Evolutionary conservation across 805 yeast species (phyloP).

Genomic region (Pichia eremophila): DNA sequence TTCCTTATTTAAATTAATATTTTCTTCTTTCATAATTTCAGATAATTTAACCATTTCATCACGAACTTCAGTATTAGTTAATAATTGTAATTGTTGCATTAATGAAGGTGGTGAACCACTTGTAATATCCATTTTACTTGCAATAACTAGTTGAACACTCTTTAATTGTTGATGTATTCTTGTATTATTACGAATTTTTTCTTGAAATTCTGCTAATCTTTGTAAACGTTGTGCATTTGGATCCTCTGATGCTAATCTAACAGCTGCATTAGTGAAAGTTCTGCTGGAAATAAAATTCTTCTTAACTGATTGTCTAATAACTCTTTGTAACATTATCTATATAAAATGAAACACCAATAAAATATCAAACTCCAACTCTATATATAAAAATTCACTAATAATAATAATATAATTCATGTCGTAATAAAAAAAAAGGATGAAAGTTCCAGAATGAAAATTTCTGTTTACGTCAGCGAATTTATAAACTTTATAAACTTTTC

Average conservation of each 20-base stretch:
- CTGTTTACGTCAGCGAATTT: too few species aligned
- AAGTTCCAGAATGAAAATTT: too few species aligned
- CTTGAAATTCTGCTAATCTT: conserved; percentile 1
- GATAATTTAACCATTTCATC: conserved; percentile 16
- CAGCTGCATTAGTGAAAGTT: neutral
- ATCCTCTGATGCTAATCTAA: conserved; percentile 1
- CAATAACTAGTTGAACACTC: conserved; percentile 6
- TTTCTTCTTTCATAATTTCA: conserved; percentile 14
- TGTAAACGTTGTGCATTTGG: conserved; percentile 2
- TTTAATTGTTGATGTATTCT: conserved; percentile 2
- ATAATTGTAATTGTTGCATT: conserved; percentile 21
- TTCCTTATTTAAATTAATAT: conserved; percentile 17
- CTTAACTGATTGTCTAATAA: too few species aligned
- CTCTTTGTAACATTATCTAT: too few species aligned
- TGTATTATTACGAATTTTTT: conserved; percentile 2
- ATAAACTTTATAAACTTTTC: too few species aligned
- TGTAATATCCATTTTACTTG: conserved; percentile 5
- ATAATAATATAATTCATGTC: too few species aligned
- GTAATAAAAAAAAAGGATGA: too few species aligned
- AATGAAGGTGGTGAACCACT: conserved; percentile 11
- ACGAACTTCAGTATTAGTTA: conserved; percentile 23
- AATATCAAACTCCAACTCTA: too few species aligned
- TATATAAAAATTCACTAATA: too few species aligned
- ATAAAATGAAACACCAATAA: too few species aligned
- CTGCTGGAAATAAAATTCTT: neutral